phyloP scores from a whole-genome alignment of 1,284 basidiomycete species.

The Austropuccinia psidii region DNA sequence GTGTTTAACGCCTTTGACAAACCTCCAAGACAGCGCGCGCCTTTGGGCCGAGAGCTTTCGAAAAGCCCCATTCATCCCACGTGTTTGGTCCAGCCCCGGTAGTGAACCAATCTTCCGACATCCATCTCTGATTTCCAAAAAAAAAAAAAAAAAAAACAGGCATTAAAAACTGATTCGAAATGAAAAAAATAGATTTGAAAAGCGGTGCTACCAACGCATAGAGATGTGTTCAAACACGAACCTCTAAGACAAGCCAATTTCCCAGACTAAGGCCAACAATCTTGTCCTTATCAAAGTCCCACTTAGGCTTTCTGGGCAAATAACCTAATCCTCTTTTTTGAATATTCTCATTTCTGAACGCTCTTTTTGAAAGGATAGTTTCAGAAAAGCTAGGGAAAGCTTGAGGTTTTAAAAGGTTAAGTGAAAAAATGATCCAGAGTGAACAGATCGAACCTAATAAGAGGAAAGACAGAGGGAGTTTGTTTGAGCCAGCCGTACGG shows the following conservation, averaged over 20 bases:
- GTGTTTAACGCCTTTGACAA: no score
- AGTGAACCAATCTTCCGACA: constrained; percentile 50
- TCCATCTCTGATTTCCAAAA: constrained; percentile 46
- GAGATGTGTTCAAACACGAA: no score
- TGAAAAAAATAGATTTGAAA: no score
- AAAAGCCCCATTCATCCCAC: constrained; percentile 49
- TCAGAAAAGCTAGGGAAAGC: no score
- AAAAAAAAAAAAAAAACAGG: not conserved
- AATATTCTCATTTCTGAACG: no score
- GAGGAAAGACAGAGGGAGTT: no score
- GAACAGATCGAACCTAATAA: no score
- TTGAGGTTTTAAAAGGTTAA: no score
- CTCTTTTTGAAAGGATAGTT: no score
- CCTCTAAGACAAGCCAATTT: constrained; percentile 44
- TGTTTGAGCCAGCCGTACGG: no score
- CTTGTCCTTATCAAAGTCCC: constrained; percentile 46
- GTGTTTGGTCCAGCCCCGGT: constrained; percentile 44
- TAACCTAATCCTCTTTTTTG: constrained; percentile 8
- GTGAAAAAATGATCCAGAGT: no score
- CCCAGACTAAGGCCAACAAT: constrained; percentile 45
- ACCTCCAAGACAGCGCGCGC: not conserved
- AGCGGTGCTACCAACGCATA: no score
- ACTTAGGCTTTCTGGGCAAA: constrained; percentile 42
- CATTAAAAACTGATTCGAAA: not conserved
- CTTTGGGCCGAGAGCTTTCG: constrained; percentile 43